These are phyloP conservation scores for Arthrobotrys sinensis DNA, from an alignment of 2,329 filamentous ascomycete species.

Conservation along the genomic window DNA sequence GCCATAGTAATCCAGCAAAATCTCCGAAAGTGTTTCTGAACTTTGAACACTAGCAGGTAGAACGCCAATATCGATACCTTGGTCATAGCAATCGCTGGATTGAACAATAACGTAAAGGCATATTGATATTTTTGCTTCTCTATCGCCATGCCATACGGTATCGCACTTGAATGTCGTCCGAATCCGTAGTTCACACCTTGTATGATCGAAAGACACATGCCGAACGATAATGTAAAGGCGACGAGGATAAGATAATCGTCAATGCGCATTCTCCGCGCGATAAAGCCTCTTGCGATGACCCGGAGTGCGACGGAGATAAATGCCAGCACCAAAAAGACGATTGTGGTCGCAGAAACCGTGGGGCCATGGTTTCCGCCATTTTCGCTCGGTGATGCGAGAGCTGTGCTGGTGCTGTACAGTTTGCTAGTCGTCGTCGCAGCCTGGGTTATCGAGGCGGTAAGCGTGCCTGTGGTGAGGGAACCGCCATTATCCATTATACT, in stretches of 20 bases:
- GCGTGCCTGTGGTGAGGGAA: conserved; percentile 58
- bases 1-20: conserved; percentile 84
- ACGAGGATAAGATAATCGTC: conserved; percentile 64
- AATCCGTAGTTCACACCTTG: conserved; percentile 70
- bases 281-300: conserved; percentile 63
- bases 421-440: conserved; percentile 52
- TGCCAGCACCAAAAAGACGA: conserved; percentile 61
- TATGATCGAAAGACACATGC: conserved; percentile 70
- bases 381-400: conserved; percentile 46
- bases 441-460: conserved; percentile 59
- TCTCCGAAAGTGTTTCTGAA: conserved; percentile 82
- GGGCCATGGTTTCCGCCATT: conserved; percentile 53
- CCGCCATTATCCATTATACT: conserved; percentile 61
- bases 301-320: conserved; percentile 63
- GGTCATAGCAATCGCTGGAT: conserved; percentile 89
- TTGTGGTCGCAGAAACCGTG: conserved; percentile 62
- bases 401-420: conserved; percentile 55
- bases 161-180: conserved; percentile 70
- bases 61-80: conserved; percentile 95
- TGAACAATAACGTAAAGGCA: conserved; percentile 70
- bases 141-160: conserved; percentile 59
- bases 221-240: conserved; percentile 67
- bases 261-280: conserved; percentile 61
- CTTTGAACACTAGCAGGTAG: conserved; percentile 85
- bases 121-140: conserved; percentile 57